Conservation (phyloP, 805 yeast species). For the Ogataea populi-albae region DNA sequence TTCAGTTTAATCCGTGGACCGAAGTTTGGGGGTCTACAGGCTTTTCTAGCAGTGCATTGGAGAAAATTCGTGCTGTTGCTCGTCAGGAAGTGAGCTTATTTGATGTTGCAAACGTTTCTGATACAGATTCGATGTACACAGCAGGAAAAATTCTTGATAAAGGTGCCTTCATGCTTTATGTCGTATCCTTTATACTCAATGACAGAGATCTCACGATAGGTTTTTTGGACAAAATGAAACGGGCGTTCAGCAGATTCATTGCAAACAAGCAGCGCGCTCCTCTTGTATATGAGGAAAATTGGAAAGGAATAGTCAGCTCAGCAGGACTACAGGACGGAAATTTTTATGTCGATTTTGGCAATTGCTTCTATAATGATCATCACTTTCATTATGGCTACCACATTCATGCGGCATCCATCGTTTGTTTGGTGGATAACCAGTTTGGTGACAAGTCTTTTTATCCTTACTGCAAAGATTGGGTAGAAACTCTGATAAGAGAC, state of each 20-base stretch:
- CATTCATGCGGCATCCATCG: conserved; percentile 77
- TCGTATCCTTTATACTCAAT: conserved; percentile 60
- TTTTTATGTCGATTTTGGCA: conserved; percentile 55
- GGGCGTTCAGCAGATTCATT: conserved; percentile 68
- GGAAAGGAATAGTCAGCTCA: conserved; percentile 76
- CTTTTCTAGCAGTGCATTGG: conserved; percentile 35
- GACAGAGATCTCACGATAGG: conserved; percentile 50
- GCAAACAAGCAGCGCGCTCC: conserved; percentile 69
- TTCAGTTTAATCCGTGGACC: conserved; percentile 59
- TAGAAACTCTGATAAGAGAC: conserved; percentile 61
- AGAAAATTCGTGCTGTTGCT: conserved; percentile 46
- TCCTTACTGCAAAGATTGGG: conserved; percentile 47
- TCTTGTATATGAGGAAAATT: conserved; percentile 70
- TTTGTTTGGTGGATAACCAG: conserved; percentile 59
- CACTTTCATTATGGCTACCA: conserved; percentile 87
- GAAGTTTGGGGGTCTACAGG: conserved; percentile 38
- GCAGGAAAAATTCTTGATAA: conserved; percentile 87
- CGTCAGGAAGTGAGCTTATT: conserved; percentile 46
- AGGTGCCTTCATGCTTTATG: conserved; percentile 82
- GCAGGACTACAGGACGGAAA: conserved; percentile 45
- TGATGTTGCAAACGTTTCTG: conserved; percentile 55
- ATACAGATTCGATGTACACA: conserved; percentile 83
- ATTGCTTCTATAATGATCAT: conserved; percentile 79
- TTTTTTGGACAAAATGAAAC: conserved; percentile 57
- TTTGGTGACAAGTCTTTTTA: conserved; percentile 53